A percentile compares a stretch with the other conserved stretches of the same genome.
Conservation (phyloP, 2,329 filamentous ascomycete species). For the Lizonia empirigonia region DNA sequence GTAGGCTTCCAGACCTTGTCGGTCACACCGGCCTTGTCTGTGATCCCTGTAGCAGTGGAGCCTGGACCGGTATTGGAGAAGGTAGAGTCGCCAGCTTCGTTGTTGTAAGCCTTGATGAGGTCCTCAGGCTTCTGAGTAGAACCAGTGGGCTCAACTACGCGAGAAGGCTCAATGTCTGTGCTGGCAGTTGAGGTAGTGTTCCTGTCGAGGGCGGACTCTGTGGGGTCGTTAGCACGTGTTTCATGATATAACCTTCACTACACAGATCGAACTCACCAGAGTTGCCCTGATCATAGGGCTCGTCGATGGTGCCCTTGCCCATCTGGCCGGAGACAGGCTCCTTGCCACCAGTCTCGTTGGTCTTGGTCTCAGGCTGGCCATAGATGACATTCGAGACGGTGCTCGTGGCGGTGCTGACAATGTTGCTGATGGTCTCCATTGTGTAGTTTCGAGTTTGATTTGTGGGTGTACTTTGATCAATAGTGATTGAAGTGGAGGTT, state of each 20-base stretch:
- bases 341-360: conserved; percentile 49
- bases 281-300: conserved; percentile 83
- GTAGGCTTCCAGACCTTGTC: conserved; percentile 39
- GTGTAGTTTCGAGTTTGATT: conserved; percentile 3
- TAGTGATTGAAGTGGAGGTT: not conserved
- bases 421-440: conserved; percentile 50
- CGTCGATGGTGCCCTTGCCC: conserved; percentile 69
- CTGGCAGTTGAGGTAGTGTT: conserved; percentile 13
- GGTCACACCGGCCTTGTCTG: conserved; percentile 28
- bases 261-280: conserved; percentile 53
- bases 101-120: conserved; percentile 20
- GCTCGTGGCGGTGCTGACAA: conserved; percentile 30
- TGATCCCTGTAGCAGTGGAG: conserved; percentile 38
- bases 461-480: not conserved
- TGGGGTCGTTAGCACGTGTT: conserved; percentile 14
- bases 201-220: conserved; percentile 24
- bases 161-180: conserved; percentile 1
- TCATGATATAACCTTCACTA: too few relatives aligned
- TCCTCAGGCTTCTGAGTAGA: conserved; percentile 17
- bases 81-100: conserved; percentile 20
- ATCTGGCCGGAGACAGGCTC: conserved; percentile 76
- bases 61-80: conserved; percentile 31
- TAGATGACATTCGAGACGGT: conserved; percentile 47
- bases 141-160: conserved; percentile 4
- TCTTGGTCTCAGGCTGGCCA: conserved; percentile 45